Base-by-base conservation (phyloP, 129 eudicot genomes). In the Pittosporum tobira region DNA sequence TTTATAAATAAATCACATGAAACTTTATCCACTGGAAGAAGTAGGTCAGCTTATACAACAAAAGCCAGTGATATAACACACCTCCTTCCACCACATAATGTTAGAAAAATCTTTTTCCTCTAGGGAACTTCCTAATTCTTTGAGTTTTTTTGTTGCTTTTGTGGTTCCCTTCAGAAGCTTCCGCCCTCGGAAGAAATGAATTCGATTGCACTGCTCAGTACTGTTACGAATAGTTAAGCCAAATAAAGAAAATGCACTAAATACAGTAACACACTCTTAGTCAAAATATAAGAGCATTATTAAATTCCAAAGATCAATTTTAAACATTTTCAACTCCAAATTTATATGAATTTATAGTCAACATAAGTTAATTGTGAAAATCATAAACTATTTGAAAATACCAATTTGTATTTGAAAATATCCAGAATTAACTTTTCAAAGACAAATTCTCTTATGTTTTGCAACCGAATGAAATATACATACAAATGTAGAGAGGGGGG, bases 61-160 rank as follows among this genome's bases (percentile, higher is more conserved):
- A 34, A 54, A 49, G 37, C 49, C 25, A 47, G 29, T 48, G 44
- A 74, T 48, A 43, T 48, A 62, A 15, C 37, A 38, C 45, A 90
- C 98, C 98, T 90, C 98, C 52, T 86, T 83, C 98, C 98, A 90
- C 98, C 98, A 90, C 37, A 78, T 26, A 62, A 86, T 61, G 66
- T 90, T 83, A 48, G 81, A 56, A 59, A 67, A 65, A 70, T 83
- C 81, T 70, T 78, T 86, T 28, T 78, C 84, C 36, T 82, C 82
- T 27, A 60, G 34, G 29, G 63, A 65, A 73, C 49, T 22, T 29
- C 63, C 76, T 22, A 14, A 47, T 44, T 72, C 80, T 56, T 70
- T 83, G 22, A 27, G 44, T 38, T 67, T 80, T 59, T 69, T 81
- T 21, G 71, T 44, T 59, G 89, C 63, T 79, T 57, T 83, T 42